A percentile compares a stretch with the other conserved stretches of the same genome.
phyloP scores from a whole-genome alignment of 177 flowering plant species.

The Tripterygium wilfordii region DNA sequence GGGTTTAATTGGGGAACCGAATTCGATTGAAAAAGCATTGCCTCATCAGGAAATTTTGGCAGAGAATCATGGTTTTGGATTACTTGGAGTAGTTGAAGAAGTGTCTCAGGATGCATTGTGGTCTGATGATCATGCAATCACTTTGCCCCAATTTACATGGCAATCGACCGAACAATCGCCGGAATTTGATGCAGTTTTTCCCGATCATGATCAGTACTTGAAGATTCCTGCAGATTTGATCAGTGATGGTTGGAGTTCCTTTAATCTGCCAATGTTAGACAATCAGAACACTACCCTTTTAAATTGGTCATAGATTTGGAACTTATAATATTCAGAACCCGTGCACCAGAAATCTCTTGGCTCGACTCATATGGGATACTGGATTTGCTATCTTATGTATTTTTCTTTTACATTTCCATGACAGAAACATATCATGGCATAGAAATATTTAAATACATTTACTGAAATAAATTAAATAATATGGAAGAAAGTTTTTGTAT shows the following conservation, averaged over 20 bases:
- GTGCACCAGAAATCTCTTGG: too few relatives aligned
- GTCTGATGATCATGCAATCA: constrained; percentile 14
- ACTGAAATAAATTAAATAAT: too few relatives aligned
- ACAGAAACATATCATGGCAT: too few relatives aligned
- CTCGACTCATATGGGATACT: too few relatives aligned
- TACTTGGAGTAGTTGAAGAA: constrained; percentile 17
- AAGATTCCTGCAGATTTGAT: constrained; percentile 7
- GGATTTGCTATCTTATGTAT: too few relatives aligned
- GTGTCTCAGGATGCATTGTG: constrained; percentile 19
- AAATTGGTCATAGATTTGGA: too few relatives aligned
- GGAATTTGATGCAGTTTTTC: constrained; percentile 14
- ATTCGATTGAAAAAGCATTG: not conserved
- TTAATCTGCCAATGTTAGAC: constrained; percentile 25
- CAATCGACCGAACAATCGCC: constrained; percentile 19
- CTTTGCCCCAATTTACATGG: constrained; percentile 18
- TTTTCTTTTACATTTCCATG: too few relatives aligned
- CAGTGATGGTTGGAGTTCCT: constrained; percentile 25
- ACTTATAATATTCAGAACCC: too few relatives aligned
- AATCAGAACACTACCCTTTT: too few relatives aligned
- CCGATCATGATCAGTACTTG: constrained; percentile 8
- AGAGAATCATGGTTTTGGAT: constrained; percentile 6
- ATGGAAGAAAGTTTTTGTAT: too few relatives aligned
- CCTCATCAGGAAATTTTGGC: not conserved
- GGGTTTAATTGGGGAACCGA: not conserved
- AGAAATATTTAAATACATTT: too few relatives aligned